These are phyloP conservation scores for Claviceps pusilla DNA, from an alignment of 2,329 filamentous ascomycete species.

Conservation along the genomic window DNA sequence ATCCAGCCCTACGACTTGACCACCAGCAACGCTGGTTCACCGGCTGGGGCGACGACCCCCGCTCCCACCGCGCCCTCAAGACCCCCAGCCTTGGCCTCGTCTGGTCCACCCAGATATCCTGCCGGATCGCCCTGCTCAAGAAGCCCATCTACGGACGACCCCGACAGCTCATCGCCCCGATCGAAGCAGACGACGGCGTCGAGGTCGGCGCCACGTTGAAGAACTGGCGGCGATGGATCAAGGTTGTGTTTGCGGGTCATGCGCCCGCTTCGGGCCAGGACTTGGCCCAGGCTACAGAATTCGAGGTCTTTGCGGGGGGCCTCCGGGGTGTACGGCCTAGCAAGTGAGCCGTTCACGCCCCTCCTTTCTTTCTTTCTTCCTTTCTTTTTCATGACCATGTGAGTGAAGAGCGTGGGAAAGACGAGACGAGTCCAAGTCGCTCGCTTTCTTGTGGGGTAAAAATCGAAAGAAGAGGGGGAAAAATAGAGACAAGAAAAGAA, in stretches of 20 bases:
- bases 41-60: slow-evolving; percentile 69
- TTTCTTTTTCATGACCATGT: no score
- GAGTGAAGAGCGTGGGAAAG: no score
- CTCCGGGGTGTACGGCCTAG: slow-evolving; percentile 22
- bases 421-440: no score
- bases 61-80: slow-evolving; percentile 41
- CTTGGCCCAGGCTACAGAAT: slow-evolving; percentile 44
- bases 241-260: slow-evolving; percentile 81
- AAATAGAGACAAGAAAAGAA: no score
- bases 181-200: slow-evolving; percentile 24
- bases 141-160: slow-evolving; percentile 37
- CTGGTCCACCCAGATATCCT: slow-evolving; percentile 80
- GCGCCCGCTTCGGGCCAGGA: slow-evolving; percentile 36
- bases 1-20: slow-evolving; percentile 53
- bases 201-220: slow-evolving; percentile 31
- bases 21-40: slow-evolving; percentile 93
- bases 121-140: slow-evolving; percentile 68
- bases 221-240: slow-evolving; percentile 62
- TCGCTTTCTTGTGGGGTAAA: no score
- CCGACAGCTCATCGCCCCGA: slow-evolving; percentile 20
- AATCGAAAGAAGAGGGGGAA: no score
- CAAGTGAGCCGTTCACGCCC: not conserved
- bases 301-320: slow-evolving; percentile 59
- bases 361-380: no score
- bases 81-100: slow-evolving; percentile 77